These are phyloP conservation scores for Fistulinella cinereoalba DNA, from an alignment of 1,284 basidiomycete genomes.

Conservation along the genomic window DNA sequence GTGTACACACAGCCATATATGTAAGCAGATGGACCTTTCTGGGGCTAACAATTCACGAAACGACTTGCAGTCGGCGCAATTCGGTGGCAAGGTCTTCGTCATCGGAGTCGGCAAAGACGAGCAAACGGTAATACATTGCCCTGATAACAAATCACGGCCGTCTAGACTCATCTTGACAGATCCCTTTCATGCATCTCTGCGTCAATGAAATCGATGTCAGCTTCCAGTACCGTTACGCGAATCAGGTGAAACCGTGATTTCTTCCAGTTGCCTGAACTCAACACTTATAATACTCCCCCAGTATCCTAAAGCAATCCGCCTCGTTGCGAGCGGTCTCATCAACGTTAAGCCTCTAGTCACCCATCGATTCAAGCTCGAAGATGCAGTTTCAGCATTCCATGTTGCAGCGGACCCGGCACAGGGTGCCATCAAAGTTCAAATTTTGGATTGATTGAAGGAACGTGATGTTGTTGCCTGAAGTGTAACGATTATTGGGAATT, in stretches of 20 bases:
- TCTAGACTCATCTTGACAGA: constrained; percentile 34
- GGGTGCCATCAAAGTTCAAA: constrained; percentile 67
- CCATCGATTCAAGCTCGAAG: constrained; percentile 75
- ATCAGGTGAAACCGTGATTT: constrained; percentile 40
- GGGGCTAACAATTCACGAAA: background rate
- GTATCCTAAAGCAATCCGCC: constrained; percentile 81
- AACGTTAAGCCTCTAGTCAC: constrained; percentile 81
- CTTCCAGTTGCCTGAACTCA: background rate
- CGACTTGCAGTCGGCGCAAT: constrained; percentile 45
- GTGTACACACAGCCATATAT: constrained; percentile 65
- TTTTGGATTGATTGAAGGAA: constrained; percentile 42
- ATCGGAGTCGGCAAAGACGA: constrained; percentile 64
- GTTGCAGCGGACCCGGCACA: constrained; percentile 65
- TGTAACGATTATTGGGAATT: too few relatives aligned
- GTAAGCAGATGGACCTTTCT: constrained; percentile 37
- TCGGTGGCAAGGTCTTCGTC: constrained; percentile 63
- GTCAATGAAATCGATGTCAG: constrained; percentile 63
- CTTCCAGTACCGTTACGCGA: constrained; percentile 65
- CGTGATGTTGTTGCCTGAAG: background rate
- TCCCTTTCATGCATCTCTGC: constrained; percentile 67
- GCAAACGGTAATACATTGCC: constrained; percentile 39
- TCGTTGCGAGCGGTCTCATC: constrained; percentile 71
- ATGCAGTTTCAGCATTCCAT: constrained; percentile 78
- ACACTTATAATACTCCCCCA: constrained; percentile 18
- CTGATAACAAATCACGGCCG: background rate